Evolutionary conservation across 2,329 filamentous ascomycete species (phyloP).

Genomic region (Exophiala sp.): DNA sequence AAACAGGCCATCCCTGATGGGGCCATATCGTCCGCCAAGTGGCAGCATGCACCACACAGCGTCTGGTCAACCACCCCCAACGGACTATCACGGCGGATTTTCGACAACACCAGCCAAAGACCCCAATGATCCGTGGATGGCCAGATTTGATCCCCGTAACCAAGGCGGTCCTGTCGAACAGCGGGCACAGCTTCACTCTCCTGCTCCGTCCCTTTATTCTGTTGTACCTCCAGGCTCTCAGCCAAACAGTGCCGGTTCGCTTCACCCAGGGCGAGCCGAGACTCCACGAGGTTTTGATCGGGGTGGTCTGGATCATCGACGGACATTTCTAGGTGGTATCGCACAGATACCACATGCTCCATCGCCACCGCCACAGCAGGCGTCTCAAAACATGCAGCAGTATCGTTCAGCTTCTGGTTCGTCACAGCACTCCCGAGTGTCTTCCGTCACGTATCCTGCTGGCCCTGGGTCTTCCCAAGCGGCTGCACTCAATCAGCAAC

Average conservation of each 20-base stretch:
- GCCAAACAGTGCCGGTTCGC: slow-evolving; percentile 6
- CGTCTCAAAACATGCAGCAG: slow-evolving; percentile 8
- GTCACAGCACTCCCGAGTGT: slow-evolving; percentile 22
- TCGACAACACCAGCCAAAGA: slow-evolving; percentile 12
- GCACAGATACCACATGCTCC: slow-evolving; percentile 21
- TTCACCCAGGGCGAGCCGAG: slow-evolving; percentile 16
- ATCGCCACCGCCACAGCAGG: slow-evolving; percentile 26
- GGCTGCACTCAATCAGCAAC: slow-evolving; percentile 9
- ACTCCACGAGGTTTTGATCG: slow-evolving; percentile 17
- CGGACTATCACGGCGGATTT: slow-evolving; percentile 14
- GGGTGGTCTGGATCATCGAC: slow-evolving; percentile 20
- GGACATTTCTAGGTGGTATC: slow-evolving; percentile 18
- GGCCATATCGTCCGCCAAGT: slow-evolving; percentile 7
- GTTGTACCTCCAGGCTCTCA: slow-evolving; percentile 21
- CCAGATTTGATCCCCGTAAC: slow-evolving; percentile 25
- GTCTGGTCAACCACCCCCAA: slow-evolving; percentile 5
- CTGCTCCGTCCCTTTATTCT: slow-evolving; percentile 24
- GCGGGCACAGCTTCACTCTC: slow-evolving; percentile 24
- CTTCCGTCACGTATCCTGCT: slow-evolving; percentile 20
- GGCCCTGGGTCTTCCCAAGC: slow-evolving; percentile 9
- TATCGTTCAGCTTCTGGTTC: slow-evolving; percentile 18
- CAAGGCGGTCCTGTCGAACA: slow-evolving; percentile 19
- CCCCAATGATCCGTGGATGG: slow-evolving; percentile 26
- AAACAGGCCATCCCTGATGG: slow-evolving; percentile 7
- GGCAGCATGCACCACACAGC: slow-evolving; percentile 6